These are phyloP conservation scores for Kodamaea sagamina DNA, from an alignment of 805 yeast species.

Conservation along the genomic window DNA sequence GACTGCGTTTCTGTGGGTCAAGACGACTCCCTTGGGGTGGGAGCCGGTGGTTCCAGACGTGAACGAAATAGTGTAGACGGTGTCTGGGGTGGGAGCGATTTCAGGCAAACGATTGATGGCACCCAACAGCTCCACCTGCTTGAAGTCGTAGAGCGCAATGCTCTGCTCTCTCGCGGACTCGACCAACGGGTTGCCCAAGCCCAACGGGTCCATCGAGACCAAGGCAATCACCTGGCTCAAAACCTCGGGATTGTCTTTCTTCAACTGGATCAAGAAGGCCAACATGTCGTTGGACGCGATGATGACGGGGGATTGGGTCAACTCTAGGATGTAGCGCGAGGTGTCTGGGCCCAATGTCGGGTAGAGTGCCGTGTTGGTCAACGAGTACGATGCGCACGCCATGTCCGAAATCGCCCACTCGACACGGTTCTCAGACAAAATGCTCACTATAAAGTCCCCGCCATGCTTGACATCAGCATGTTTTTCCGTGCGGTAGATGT, in stretches of 20 bases:
- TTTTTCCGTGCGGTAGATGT: slow-evolving; percentile 30
- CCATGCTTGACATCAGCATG: slow-evolving; percentile 27
- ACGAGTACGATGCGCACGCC: slow-evolving; percentile 57
- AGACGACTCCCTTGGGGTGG: slow-evolving; percentile 71
- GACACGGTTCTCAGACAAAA: slow-evolving; percentile 58
- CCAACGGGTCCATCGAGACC: slow-evolving; percentile 38
- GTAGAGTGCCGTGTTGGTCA: slow-evolving; percentile 29
- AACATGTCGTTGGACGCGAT: slow-evolving; percentile 40
- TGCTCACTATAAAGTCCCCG: slow-evolving; percentile 49
- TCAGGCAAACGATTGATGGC: slow-evolving; percentile 33
- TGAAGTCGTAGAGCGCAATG: slow-evolving; percentile 26
- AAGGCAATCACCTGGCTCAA: slow-evolving; percentile 34
- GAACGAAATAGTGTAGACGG: slow-evolving; percentile 44
- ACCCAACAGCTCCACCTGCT: slow-evolving; percentile 37
- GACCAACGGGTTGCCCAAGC: slow-evolving; percentile 16
- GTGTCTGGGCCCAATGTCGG: slow-evolving; percentile 52
- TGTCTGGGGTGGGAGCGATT: slow-evolving; percentile 34
- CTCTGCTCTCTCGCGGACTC: slow-evolving; percentile 20
- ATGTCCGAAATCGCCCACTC: slow-evolving; percentile 74
- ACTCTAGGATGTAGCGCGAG: slow-evolving; percentile 59
- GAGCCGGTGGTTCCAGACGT: slow-evolving; percentile 72
- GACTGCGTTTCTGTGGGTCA: slow-evolving; percentile 31
- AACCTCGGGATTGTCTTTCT: slow-evolving; percentile 24
- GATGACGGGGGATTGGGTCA: slow-evolving; percentile 59
- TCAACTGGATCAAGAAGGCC: slow-evolving; percentile 29